Evolutionary conservation across 2,329 filamentous ascomycete genomes (phyloP), one percentile per base, ranked within the genome.

Genomic region (Metarhizium guizhouense): DNA sequence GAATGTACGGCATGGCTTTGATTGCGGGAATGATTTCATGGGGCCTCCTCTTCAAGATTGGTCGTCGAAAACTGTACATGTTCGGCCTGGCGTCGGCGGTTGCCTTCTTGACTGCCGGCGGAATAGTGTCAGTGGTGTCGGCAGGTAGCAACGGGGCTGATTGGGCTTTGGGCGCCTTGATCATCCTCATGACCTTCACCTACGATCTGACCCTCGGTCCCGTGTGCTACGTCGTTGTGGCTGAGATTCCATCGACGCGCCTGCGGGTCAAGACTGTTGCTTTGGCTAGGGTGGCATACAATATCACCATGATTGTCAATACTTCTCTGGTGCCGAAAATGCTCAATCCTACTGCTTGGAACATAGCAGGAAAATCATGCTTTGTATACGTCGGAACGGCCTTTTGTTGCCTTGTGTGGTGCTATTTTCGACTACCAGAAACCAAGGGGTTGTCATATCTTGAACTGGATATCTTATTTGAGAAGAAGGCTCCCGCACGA

Each of bases 31-130:
- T 74, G 30, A 56, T 74, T 47, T 74, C 72, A 5, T 74, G 71
- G 67, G 63, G 68, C 10, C 66, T 71, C 10, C 68, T 76, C 25
- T 67, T 67, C 52, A 62, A 63, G 6, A 64, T 69, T 14, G 74
- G 75, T 13, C 72, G 74, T 4, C 67, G 74, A 10, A 69, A 65
- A 5, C 70, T 76, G 52, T 75, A 71, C 58, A 58, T 76, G 11
- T 57, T 47, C 10, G 75, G 75, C 3, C 62, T 75, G 29, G 59
- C 54, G 0, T 62, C 56, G 25, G 54, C 60, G 25, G 60, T 65
- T 0, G 29, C 67, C 13, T 63, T 76, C 6, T 63, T 78, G 8
- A 65, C 67, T 45, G 62, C 67, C 14, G 71, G 77, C 29, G 75
- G 73, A 16, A 63, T 74, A 6, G 61, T 74, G 1, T 70, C 71